Percentiles rank a stretch among this genome's conserved stretches.
Conservation (phyloP, 169 alveolate genomes). For the Plasmodium cynomolgi region DNA sequence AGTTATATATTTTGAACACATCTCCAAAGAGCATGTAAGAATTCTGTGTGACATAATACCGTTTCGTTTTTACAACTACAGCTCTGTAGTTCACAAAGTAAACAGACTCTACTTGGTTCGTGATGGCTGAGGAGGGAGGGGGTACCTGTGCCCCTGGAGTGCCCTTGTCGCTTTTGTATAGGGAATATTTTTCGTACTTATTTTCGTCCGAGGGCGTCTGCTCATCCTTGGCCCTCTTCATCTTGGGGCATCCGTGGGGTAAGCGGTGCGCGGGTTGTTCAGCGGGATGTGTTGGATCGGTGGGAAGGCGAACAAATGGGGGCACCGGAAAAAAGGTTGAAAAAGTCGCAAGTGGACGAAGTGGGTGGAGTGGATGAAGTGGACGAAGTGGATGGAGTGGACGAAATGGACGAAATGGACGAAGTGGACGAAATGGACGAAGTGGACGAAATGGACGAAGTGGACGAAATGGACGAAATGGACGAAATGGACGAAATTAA, state of each 20-base stretch:
- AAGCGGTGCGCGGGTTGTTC: not conserved
- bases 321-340: not conserved
- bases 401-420: not conserved
- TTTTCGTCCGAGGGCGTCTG: constrained; percentile 24
- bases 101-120: constrained; percentile 23
- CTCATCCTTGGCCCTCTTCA: constrained; percentile 33
- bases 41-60: constrained; percentile 54
- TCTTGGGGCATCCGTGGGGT: not conserved
- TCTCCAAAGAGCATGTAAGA: constrained; percentile 63
- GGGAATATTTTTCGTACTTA: constrained; percentile 14
- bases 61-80: constrained; percentile 51
- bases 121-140: not conserved
- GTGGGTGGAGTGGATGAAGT: too few species aligned
- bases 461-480: too few species aligned
- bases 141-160: not conserved
- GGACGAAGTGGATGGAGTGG: not conserved
- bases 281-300: not conserved
- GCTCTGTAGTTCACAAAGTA: constrained; percentile 66
- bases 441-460: not conserved
- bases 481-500: too few species aligned
- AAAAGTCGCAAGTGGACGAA: not conserved
- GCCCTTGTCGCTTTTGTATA: constrained; percentile 1
- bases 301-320: not conserved
- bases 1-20: constrained; percentile 58
- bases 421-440: too few species aligned